A percentile compares a stretch with the other conserved stretches of the same genome.
Conservation (phyloP, 768 basidiomycete species). For the Glaciozyma martinii region DNA sequence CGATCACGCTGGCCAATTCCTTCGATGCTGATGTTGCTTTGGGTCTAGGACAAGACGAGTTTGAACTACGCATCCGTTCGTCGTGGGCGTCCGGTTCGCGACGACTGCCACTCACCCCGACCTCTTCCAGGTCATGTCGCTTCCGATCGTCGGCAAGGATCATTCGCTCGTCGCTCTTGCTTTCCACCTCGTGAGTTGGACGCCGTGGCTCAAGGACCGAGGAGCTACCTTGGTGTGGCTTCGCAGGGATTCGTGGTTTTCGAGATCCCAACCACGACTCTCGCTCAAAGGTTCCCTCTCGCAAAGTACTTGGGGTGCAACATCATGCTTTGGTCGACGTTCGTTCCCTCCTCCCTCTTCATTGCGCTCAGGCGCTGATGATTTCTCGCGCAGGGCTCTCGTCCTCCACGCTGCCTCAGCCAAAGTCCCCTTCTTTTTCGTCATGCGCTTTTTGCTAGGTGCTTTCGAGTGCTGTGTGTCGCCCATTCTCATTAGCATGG, state of each 20-base stretch:
- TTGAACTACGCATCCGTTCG: background rate
- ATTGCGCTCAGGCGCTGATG: too few relatives aligned
- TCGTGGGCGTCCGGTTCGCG: too few relatives aligned
- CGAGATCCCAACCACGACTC: conserved; percentile 55
- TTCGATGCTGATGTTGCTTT: conserved; percentile 24
- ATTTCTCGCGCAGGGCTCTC: conserved; percentile 42
- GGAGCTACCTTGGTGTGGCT: background rate
- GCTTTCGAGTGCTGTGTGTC: conserved; percentile 50
- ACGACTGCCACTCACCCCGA: background rate
- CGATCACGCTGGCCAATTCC: too few relatives aligned
- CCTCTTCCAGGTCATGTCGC: conserved; percentile 51
- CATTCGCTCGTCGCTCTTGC: conserved; percentile 56
- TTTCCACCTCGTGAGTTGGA: conserved; percentile 46
- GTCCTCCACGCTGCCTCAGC: conserved; percentile 54
- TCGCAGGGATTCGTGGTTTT: background rate
- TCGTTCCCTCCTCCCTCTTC: background rate
- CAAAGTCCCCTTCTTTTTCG: conserved; percentile 57
- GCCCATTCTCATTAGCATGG: conserved; percentile 53
- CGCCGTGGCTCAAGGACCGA: conserved; percentile 42
- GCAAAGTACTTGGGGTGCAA: conserved; percentile 45
- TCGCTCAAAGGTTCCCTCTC: conserved; percentile 51
- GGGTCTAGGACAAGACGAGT: conserved; percentile 60
- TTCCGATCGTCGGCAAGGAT: conserved; percentile 50
- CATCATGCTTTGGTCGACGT: conserved; percentile 50
- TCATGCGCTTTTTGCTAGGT: conserved; percentile 54